Base-by-base conservation (phyloP, 73 alveolate genomes). In the Symbiodinium pilosum region DNA sequence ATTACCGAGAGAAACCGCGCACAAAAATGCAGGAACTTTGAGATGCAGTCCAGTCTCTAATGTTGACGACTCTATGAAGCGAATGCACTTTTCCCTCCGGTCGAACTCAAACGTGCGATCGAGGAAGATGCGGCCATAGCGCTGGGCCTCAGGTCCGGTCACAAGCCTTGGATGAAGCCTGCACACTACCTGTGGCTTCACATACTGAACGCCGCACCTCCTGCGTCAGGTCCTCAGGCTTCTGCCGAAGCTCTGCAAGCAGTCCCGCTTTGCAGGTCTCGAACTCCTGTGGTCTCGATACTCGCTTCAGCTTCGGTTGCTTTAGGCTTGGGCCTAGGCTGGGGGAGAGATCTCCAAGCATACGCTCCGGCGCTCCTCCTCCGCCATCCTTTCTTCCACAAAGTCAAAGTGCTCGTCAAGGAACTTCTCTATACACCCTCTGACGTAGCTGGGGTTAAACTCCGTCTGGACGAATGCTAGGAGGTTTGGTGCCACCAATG, bases 81-180 rank as follows among this genome's bases (percentile, higher is more conserved):
- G 21, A 28, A 68, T 85, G 41, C 96, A 59, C 30, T 75, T 56
- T 20, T 39, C 96, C 34, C 96, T 69, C 7, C 96, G 96, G 30
- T 68, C 96, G 75, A 89, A 89, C 18, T 89, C 96, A 40, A 89
- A 89, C 88, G 64, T 64, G 52, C 96, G 96, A n/a, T 89, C 96
- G 56, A 7, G 1, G 87, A 89, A 11, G 73, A 64, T 51, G 28
- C 88, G 87, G 36, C 77, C 52, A 42, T 6, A 89, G 87, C 96
- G 96, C 30, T 14, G 38, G 20, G 96, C 94, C 93, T 85, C 75
- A 51, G 12, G n/a, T 12, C n/a, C n/a, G n/a, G 32, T 21, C 85
- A n/a, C 40, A 28, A 12, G 2, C 47, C 38, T 3, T 69, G 18
- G 16, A 69, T 9, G 84, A 30, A 69, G 39, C 8, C 12, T 69